Percentiles rank a stretch among this genome's conserved stretches.
Evolutionary conservation across 345 rosid genomes (phyloP).

Genomic region (Eucalyptus regnans): DNA sequence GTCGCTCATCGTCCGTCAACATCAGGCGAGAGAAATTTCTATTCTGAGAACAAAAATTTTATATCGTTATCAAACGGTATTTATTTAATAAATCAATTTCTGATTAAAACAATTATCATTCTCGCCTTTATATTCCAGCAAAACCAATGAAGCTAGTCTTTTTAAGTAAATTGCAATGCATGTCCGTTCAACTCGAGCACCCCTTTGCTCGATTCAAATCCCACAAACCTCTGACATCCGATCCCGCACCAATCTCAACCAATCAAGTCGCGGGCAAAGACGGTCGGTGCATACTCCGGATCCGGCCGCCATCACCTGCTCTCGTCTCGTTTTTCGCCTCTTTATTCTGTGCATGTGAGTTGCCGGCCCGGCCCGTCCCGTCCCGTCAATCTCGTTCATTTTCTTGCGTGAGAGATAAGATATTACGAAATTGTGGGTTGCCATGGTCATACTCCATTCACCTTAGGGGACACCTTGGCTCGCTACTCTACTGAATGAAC

Average conservation of each 20-base stretch:
- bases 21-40: too few species aligned
- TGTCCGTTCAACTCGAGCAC: too few species aligned
- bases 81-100: rapidly evolving
- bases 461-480: background rate
- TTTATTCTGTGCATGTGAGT: background rate
- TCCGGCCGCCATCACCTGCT: background rate
- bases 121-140: rapidly evolving
- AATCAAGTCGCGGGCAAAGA: background rate
- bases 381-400: background rate
- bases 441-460: background rate
- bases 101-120: too few species aligned
- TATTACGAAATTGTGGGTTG: background rate
- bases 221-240: too few species aligned
- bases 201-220: too few species aligned
- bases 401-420: background rate
- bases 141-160: too few species aligned
- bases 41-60: rapidly evolving
- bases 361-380: background rate
- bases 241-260: too few species aligned
- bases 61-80: too few species aligned
- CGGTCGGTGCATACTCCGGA: background rate
- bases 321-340: background rate
- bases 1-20: too few species aligned
- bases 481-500: background rate
- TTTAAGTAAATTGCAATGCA: too few species aligned